Evolutionary conservation across 1,284 basidiomycete species (phyloP).

Genomic region (Filobasidium uniguttulatum): DNA sequence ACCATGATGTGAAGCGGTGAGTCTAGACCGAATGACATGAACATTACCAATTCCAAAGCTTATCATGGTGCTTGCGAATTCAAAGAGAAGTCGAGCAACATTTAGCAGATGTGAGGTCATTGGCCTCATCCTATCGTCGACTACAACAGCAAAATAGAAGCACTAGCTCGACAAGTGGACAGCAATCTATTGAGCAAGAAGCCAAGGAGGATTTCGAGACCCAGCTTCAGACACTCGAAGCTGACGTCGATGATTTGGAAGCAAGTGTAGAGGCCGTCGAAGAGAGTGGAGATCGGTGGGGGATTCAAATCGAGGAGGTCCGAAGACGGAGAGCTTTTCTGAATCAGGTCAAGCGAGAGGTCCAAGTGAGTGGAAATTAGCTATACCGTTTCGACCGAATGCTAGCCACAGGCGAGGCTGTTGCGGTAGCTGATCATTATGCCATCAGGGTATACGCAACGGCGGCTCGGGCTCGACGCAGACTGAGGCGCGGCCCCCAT

Average conservation of each 20-base stretch:
- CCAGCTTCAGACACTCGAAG: conserved; percentile 59
- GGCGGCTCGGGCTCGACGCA: too few species aligned
- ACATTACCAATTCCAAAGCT: background rate
- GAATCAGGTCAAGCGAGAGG: conserved; percentile 60
- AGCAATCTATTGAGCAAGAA: conserved; percentile 13
- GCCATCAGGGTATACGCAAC: too few species aligned
- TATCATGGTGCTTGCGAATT: background rate
- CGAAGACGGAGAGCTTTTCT: conserved; percentile 59
- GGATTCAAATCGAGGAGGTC: conserved; percentile 60
- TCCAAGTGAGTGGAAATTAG: conserved; percentile 38
- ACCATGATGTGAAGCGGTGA: conserved; percentile 12
- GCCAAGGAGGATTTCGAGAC: conserved; percentile 49
- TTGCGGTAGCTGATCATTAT: too few species aligned
- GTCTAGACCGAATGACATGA: background rate
- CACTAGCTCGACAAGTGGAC: background rate
- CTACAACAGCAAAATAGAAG: background rate
- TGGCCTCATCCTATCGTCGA: conserved; percentile 10
- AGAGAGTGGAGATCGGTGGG: conserved; percentile 67
- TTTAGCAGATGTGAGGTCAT: conserved; percentile 1
- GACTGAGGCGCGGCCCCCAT: too few species aligned
- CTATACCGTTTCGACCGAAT: too few species aligned
- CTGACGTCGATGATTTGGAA: conserved; percentile 73
- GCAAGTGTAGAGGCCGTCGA: conserved; percentile 77
- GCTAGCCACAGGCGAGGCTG: too few species aligned
- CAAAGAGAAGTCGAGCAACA: conserved; percentile 14